Evolutionary conservation across 2,329 filamentous ascomycete species (phyloP).

Genomic region (Colletotrichum brevisporum): DNA sequence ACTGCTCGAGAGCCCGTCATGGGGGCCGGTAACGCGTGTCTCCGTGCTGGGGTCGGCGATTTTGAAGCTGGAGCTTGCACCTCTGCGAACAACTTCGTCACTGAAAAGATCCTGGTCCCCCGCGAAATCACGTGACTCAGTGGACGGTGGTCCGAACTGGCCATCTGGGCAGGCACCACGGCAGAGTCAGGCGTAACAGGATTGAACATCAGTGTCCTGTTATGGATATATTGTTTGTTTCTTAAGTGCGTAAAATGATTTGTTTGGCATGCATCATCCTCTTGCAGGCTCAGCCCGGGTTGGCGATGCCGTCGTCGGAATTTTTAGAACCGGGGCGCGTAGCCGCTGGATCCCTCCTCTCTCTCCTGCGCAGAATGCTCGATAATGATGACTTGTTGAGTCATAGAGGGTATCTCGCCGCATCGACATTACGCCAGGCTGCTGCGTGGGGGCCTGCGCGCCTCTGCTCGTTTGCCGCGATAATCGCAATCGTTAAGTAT

Average conservation of each 20-base stretch:
- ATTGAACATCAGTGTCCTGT: background rate
- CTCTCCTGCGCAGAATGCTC: constrained; percentile 10
- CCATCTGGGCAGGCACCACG: background rate
- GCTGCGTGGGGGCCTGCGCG: background rate
- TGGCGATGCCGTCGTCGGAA: background rate
- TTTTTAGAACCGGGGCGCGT: background rate
- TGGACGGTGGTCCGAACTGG: background rate
- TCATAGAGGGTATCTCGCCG: background rate
- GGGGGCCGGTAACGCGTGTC: constrained; percentile 20
- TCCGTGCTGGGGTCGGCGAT: background rate
- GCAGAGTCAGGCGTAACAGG: background rate
- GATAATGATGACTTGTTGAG: background rate
- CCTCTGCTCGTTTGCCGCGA: background rate
- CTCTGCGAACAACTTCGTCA: constrained; percentile 17
- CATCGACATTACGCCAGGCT: background rate
- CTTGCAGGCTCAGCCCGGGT: background rate
- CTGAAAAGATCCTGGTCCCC: constrained; percentile 6
- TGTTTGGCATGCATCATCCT: constrained; percentile 7
- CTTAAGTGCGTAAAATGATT: constrained; percentile 28
- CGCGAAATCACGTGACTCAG: constrained; percentile 24
- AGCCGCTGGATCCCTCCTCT: background rate
- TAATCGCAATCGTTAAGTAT: constrained; percentile 9
- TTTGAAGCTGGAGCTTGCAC: constrained; percentile 4
- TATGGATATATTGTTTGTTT: constrained; percentile 17
- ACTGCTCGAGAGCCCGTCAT: constrained; percentile 57